Evolutionary conservation across 2,329 filamentous ascomycete genomes (phyloP).

Genomic region (Verticillium isaacii): DNA sequence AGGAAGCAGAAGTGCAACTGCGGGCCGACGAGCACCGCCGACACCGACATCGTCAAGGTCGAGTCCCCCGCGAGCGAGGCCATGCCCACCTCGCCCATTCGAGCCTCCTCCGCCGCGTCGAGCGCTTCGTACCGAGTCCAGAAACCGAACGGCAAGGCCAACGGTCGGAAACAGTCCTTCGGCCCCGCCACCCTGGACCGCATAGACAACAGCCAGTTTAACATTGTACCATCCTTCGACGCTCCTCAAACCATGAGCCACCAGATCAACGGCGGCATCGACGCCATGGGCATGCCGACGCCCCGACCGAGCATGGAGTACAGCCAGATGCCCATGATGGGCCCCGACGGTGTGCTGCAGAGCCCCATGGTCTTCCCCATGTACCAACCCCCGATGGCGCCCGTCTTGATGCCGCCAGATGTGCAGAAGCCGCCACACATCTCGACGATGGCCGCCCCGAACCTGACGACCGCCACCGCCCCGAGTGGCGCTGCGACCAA

Average conservation of each 20-base stretch:
- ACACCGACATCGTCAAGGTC: slow-evolving; percentile 12
- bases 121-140: slow-evolving; percentile 38
- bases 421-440: slow-evolving; percentile 1
- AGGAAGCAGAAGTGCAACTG: slow-evolving; percentile 53
- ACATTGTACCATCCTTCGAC: slow-evolving; percentile 34
- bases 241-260: slow-evolving; percentile 9
- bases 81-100: slow-evolving; percentile 25
- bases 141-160: slow-evolving; percentile 33
- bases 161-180: slow-evolving; percentile 42
- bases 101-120: slow-evolving; percentile 12
- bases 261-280: slow-evolving; percentile 18
- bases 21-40: slow-evolving; percentile 21
- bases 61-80: slow-evolving; percentile 22
- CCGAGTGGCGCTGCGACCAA: background rate
- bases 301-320: slow-evolving; percentile 9
- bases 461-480: background rate
- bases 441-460: background rate
- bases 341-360: slow-evolving; percentile 8
- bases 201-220: slow-evolving; percentile 49
- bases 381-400: slow-evolving; percentile 8
- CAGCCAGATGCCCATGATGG: slow-evolving; percentile 10
- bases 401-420: slow-evolving; percentile 6
- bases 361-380: slow-evolving; percentile 10
- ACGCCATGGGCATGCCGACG: slow-evolving; percentile 9
- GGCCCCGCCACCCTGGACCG: slow-evolving; percentile 43